Conservation (phyloP, 768 basidiomycete genomes). For the Tricholoma saponaceum region DNA sequence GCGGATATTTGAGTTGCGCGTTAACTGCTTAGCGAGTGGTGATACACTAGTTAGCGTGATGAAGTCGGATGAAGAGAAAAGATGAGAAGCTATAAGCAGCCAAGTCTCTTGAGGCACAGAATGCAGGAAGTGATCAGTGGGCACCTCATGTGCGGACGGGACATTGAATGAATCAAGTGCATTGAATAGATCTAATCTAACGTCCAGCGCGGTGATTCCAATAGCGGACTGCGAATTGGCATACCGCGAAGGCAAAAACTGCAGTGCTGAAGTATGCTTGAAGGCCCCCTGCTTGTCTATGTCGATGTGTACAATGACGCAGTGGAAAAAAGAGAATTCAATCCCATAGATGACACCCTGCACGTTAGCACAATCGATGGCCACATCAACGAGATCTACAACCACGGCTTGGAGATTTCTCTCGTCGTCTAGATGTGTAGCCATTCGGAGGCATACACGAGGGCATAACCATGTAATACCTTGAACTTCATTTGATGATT, state of each 20-base stretch:
- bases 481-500: no score
- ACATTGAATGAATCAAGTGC: neutral
- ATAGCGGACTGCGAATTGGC: neutral
- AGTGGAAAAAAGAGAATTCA: no score
- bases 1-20: no score
- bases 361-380: neutral
- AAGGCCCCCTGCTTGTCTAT: no score
- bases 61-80: no score
- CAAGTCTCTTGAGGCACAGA: neutral
- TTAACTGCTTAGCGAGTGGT: no score
- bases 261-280: no score
- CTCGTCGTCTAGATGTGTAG: neutral
- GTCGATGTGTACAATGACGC: no score
- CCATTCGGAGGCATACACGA: neutral
- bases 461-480: neutral
- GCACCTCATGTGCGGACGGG: no score
- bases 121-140: neutral
- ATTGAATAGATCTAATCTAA: neutral
- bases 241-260: neutral
- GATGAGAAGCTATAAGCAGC: neutral
- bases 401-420: neutral
- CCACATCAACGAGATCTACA: neutral
- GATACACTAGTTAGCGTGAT: no score
- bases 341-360: no score
- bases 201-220: neutral